Evolutionary conservation across 768 basidiomycete genomes (phyloP), one percentile per base, ranked within the genome.

Genomic region (Imleria badia): DNA sequence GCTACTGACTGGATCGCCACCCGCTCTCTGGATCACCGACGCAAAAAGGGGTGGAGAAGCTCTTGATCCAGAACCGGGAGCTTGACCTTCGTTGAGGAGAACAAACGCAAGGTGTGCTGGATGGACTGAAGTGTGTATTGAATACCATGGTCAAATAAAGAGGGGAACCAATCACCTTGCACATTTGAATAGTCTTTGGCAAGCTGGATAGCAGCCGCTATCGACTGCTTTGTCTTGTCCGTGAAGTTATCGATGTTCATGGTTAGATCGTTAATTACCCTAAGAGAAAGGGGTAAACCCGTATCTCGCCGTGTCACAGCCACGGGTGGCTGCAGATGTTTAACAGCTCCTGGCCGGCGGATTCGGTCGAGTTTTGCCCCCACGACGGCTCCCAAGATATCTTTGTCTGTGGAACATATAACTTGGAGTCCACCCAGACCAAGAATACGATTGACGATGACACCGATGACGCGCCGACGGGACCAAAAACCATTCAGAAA

Each of bases 281-380:
- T 13, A 36, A n/a, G 5, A 19, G 22, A 45, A 14, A 46, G 40
- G 41, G 36, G 38, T 0, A 3, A n/a, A n/a, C n/a, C n/a, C n/a
- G n/a, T n/a, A n/a, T n/a, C n/a, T n/a, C n/a, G n/a, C n/a, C 19
- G 19, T 23, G 40, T 60, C 57, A 55, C 48, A 7, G 59, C 54
- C 54, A 60, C 47, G n/a, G 15, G 8, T 17, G 14, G 29, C 9
- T 6, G 8, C 11, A 30, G 12, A 57, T 40, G 55, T 64, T 80
- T 61, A 84, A 92, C 70, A 96, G 94, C 1, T 71, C 75, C n/a
- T 86, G 83, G 64, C 93, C 93, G 11, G 94, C 94, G 20, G 94
- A 97, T 70, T 84, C 89, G 12, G 79, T 94, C 51, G 97, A 98
- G 64, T 98, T 94, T 68, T 94, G 91, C 61, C 95, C 94, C 6